These are phyloP conservation scores for Zygoascus hellenicus DNA, from an alignment of 1,139 yeast genomes.

Conservation along the genomic window DNA sequence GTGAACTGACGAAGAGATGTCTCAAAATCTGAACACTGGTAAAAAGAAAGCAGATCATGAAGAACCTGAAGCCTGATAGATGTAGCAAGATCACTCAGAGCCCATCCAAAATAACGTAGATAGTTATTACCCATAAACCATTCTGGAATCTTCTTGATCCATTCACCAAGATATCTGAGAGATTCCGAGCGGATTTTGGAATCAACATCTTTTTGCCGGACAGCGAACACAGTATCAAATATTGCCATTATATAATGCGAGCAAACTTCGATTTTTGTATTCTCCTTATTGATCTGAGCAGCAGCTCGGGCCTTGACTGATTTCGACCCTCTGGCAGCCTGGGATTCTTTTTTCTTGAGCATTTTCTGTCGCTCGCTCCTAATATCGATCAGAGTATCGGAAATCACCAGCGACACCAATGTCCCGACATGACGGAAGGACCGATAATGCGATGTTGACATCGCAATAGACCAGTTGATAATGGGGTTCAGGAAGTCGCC, in stretches of 20 bases:
- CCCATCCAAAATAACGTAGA: constrained; percentile 78
- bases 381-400: constrained; percentile 52
- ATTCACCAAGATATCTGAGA: constrained; percentile 51
- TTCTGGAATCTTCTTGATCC: constrained; percentile 70
- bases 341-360: constrained; percentile 13
- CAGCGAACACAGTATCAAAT: constrained; percentile 61
- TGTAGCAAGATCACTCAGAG: constrained; percentile 62
- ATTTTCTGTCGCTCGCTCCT: constrained; percentile 21
- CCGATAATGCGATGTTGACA: constrained; percentile 64
- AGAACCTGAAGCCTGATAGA: constrained; percentile 62
- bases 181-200: constrained; percentile 66
- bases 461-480: constrained; percentile 68
- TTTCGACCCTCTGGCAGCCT: constrained; percentile 2
- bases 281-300: constrained; percentile 14
- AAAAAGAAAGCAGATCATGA: constrained; percentile 45
- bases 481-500: constrained; percentile 52
- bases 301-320: not conserved
- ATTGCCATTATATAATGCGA: constrained; percentile 52
- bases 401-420: constrained; percentile 50
- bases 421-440: constrained; percentile 71
- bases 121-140: constrained; percentile 62
- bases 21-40: constrained; percentile 39
- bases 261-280: constrained; percentile 26
- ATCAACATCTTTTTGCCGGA: constrained; percentile 78
- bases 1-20: constrained; percentile 64